These are phyloP conservation scores for Lentinula sp. DNA, from an alignment of 768 basidiomycete species.

Conservation along the genomic window DNA sequence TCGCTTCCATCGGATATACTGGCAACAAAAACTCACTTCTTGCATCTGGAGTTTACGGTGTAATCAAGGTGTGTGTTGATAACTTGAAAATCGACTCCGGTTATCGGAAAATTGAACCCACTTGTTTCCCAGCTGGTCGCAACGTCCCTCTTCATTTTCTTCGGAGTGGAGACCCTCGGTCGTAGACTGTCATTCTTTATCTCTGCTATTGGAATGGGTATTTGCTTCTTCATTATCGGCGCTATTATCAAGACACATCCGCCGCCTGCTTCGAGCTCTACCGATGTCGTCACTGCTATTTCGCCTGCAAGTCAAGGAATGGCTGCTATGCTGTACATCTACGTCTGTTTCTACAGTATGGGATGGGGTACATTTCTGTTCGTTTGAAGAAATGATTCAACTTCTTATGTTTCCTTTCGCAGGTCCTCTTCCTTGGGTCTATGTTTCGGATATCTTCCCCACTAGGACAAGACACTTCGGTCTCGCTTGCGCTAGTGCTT, in stretches of 20 bases:
- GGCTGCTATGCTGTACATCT: slow-evolving; percentile 61
- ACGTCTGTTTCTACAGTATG: slow-evolving; percentile 60
- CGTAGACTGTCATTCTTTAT: slow-evolving; percentile 50
- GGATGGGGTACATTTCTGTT: slow-evolving; percentile 36
- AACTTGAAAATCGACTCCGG: too few relatives aligned
- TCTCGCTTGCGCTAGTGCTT: slow-evolving; percentile 63
- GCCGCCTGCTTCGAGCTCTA: slow-evolving; percentile 18
- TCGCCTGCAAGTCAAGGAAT: slow-evolving; percentile 47
- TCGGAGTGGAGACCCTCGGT: slow-evolving; percentile 60
- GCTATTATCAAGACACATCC: slow-evolving; percentile 57
- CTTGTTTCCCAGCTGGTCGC: slow-evolving; percentile 45
- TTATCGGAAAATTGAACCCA: too few relatives aligned
- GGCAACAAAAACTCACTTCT: slow-evolving; percentile 55
- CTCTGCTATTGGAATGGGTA: slow-evolving; percentile 52
- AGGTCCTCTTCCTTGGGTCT: slow-evolving; percentile 52
- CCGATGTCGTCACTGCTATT: slow-evolving; percentile 5
- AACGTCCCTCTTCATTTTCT: slow-evolving; percentile 62
- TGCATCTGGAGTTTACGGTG: slow-evolving; percentile 61
- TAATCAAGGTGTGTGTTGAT: not conserved
- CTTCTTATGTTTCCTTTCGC: not conserved
- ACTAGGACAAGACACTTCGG: slow-evolving; percentile 82
- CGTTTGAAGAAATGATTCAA: not conserved
- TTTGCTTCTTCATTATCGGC: slow-evolving; percentile 57
- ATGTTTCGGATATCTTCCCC: slow-evolving; percentile 82
- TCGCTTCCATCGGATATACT: slow-evolving; percentile 64